Evolutionary conservation across 2,329 filamentous ascomycete genomes (phyloP).

Genomic region (Fusarium sp.): DNA sequence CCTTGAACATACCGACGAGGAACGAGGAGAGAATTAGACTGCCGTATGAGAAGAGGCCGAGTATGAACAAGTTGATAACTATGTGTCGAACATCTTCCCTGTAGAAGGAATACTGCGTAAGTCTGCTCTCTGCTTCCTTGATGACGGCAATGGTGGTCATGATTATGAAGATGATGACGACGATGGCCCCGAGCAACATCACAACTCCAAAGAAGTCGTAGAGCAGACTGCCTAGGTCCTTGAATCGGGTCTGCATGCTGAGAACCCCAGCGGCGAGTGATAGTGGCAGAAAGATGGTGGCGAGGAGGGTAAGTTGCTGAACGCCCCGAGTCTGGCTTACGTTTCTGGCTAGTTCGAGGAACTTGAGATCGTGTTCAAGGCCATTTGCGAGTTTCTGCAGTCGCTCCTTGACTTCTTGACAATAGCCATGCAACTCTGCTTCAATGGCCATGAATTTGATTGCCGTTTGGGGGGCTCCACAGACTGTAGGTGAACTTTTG

Average conservation of each 20-base stretch:
- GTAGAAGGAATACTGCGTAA: neutral
- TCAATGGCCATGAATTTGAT: neutral
- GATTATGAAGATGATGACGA: neutral
- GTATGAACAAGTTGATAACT: neutral
- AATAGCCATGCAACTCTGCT: neutral
- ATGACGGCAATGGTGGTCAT: neutral
- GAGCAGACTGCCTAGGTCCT: neutral
- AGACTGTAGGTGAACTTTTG: neutral
- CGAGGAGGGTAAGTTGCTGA: constrained; percentile 5
- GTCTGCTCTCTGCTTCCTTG: neutral
- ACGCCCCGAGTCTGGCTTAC: neutral
- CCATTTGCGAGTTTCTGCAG: neutral
- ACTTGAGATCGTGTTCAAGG: constrained; percentile 3
- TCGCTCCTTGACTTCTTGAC: neutral
- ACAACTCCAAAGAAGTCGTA: constrained; percentile 10
- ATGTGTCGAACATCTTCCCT: neutral
- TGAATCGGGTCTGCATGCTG: constrained; percentile 14
- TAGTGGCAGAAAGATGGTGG: constrained; percentile 9
- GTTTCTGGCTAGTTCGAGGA: neutral
- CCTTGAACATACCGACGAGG: constrained; percentile 1
- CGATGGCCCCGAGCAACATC: neutral
- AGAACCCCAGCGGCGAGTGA: constrained; percentile 9
- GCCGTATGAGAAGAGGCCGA: neutral
- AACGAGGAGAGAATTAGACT: neutral
- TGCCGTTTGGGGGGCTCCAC: neutral